Conservation (phyloP, 2,329 filamentous ascomycete species). For the Penicillium glabrum region DNA sequence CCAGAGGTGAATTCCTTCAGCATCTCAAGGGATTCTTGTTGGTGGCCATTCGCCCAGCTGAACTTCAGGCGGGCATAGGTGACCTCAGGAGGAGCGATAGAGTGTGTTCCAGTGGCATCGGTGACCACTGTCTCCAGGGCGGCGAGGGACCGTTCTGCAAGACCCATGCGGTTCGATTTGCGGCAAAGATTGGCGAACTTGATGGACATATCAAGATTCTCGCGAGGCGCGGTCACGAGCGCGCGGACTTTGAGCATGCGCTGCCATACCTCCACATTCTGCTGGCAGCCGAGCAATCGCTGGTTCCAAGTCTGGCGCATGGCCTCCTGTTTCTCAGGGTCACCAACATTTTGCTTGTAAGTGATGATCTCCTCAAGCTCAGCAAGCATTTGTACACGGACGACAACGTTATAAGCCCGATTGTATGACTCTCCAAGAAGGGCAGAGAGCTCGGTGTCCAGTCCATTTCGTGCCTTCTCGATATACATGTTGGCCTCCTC, state of each 20-base stretch:
- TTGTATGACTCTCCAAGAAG: constrained; percentile 98
- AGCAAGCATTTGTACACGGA: constrained; percentile 97
- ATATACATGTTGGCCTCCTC: constrained; percentile 86
- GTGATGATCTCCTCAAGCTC: constrained; percentile 97
- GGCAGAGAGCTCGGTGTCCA: constrained; percentile 94
- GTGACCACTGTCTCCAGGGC: constrained; percentile 75
- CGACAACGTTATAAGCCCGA: constrained; percentile 94
- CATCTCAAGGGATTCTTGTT: constrained; percentile 61
- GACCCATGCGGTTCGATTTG: constrained; percentile 89
- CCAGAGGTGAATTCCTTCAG: constrained; percentile 62
- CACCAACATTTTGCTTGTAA: constrained; percentile 84
- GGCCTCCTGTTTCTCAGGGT: constrained; percentile 81
- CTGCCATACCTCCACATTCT: constrained; percentile 98
- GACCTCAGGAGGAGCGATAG: constrained; percentile 66
- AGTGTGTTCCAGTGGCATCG: constrained; percentile 41
- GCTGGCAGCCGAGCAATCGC: constrained; percentile 88
- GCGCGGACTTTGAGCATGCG: constrained; percentile 94
- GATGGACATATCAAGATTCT: constrained; percentile 99
- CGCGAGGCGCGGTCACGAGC: constrained; percentile 83
- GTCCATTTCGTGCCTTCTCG: constrained; percentile 83
- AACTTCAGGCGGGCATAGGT: constrained; percentile 98
- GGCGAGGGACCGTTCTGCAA: constrained; percentile 93
- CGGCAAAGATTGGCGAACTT: constrained; percentile 98
- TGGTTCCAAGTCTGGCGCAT: constrained; percentile 96
- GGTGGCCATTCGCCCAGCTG: constrained; percentile 81